Evolutionary conservation across 805 yeast species (phyloP).

Genomic region (Sporopachydermia lactativora): DNA sequence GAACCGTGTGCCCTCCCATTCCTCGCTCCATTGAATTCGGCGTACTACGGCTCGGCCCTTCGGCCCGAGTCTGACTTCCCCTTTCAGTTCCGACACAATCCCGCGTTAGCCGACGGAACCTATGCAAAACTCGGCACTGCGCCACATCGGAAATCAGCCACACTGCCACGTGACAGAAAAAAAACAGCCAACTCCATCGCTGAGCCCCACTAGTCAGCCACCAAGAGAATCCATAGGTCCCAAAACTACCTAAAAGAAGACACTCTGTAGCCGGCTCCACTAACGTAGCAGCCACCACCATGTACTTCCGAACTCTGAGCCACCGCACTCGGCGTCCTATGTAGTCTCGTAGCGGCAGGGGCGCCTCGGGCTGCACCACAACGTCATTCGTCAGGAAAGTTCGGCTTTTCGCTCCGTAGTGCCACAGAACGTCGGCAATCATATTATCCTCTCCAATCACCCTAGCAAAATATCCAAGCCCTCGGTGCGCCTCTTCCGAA

Average conservation of each 20-base stretch:
- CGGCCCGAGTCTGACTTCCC: slow-evolving; percentile 11
- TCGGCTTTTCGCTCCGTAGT: slow-evolving; percentile 38
- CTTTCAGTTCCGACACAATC: slow-evolving; percentile 13
- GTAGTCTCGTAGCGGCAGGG: slow-evolving; percentile 35
- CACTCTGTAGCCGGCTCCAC: slow-evolving; percentile 82
- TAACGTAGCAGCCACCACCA: slow-evolving; percentile 76
- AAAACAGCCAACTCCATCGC: slow-evolving; percentile 18
- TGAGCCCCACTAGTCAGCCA: slow-evolving; percentile 16
- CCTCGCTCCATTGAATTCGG: slow-evolving; percentile 8
- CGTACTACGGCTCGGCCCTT: slow-evolving; percentile 5
- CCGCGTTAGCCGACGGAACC: slow-evolving; percentile 15
- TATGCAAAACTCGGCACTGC: slow-evolving; percentile 35
- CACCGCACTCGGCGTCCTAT: slow-evolving; percentile 62
- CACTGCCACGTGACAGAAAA: slow-evolving; percentile 35
- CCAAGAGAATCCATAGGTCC: slow-evolving; percentile 37
- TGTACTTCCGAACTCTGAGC: slow-evolving; percentile 75
- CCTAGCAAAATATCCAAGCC: slow-evolving; percentile 57
- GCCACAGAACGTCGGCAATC: slow-evolving; percentile 83
- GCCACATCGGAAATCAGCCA: slow-evolving; percentile 57
- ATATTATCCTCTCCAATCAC: slow-evolving; percentile 89
- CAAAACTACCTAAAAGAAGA: slow-evolving; percentile 49
- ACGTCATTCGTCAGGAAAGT: slow-evolving; percentile 71
- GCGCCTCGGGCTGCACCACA: slow-evolving; percentile 54
- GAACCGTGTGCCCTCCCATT: neutral
- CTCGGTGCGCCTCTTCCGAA: slow-evolving; percentile 19